A percentile compares a stretch with the other conserved stretches of the same genome.
Conservation (phyloP, 2,329 filamentous ascomycete genomes). For the Alternaria burnsii region DNA sequence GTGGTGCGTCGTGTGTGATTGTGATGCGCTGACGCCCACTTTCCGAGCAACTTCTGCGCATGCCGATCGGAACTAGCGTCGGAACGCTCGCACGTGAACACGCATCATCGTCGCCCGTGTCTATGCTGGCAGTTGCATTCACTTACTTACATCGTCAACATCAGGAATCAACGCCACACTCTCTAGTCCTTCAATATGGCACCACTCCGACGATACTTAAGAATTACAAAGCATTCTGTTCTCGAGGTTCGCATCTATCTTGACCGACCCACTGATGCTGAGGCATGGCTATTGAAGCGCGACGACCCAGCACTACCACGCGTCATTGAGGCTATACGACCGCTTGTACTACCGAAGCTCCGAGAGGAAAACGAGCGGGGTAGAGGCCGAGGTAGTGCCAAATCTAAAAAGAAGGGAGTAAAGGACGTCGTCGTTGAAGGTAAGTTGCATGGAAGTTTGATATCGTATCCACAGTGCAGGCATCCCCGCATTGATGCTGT, state of each 20-base stretch:
- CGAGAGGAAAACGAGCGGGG: slow-evolving; percentile 78
- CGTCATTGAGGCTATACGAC: slow-evolving; percentile 85
- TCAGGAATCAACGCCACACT: not conserved
- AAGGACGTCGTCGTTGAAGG: slow-evolving; percentile 88
- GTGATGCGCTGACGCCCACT: not conserved
- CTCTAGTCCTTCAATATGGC: slow-evolving; percentile 67
- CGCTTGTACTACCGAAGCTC: slow-evolving; percentile 87
- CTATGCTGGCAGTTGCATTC: not conserved
- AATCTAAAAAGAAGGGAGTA: slow-evolving; percentile 79
- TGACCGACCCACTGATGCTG: slow-evolving; percentile 83
- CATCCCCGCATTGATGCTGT: slow-evolving; percentile 4
- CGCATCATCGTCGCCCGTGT: slow-evolving; percentile 20
- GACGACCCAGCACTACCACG: slow-evolving; percentile 79
- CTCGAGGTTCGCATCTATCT: slow-evolving; percentile 97
- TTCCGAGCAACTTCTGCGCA: slow-evolving; percentile 13
- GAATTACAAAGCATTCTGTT: slow-evolving; percentile 91
- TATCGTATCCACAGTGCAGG: not conserved
- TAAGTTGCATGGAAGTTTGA: slow-evolving; percentile 53
- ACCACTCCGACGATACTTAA: slow-evolving; percentile 85
- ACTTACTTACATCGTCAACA: not conserved
- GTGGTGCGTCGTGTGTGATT: slow-evolving; percentile 3
- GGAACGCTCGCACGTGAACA: slow-evolving; percentile 31
- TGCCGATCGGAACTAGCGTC: slow-evolving; percentile 20
- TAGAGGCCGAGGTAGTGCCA: slow-evolving; percentile 66
- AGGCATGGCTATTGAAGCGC: slow-evolving; percentile 84